These are phyloP conservation scores for Aspergillus pseudotamarii DNA, from an alignment of 2,329 filamentous ascomycete genomes.

Conservation along the genomic window DNA sequence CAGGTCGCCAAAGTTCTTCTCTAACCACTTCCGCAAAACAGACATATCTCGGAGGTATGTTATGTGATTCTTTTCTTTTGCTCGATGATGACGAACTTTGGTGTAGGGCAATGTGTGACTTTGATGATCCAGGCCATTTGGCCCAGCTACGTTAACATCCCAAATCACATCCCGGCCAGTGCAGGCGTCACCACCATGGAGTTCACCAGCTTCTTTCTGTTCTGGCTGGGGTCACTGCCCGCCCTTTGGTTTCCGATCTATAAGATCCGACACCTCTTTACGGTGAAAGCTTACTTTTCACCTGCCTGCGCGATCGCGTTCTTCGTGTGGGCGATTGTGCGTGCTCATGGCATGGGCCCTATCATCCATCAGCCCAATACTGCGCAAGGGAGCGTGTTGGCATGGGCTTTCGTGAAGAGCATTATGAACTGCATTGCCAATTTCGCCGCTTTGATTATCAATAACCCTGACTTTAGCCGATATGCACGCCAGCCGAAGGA, in stretches of 20 bases:
- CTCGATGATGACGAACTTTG: background rate
- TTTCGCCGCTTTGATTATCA: background rate
- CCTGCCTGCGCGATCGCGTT: background rate
- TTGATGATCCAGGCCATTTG: background rate
- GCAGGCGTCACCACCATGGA: background rate
- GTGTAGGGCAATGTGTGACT: background rate
- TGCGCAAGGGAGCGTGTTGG: background rate
- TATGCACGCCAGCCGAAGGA: background rate
- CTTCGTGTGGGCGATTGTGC: background rate
- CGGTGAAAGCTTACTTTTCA: background rate
- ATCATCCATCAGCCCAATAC: background rate
- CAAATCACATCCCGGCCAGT: background rate
- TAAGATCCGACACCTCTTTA: background rate
- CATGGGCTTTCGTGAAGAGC: background rate
- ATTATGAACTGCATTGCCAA: background rate
- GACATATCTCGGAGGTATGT: background rate
- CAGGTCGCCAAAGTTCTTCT: too few species aligned
- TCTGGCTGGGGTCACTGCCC: background rate
- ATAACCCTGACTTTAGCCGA: background rate
- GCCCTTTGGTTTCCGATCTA: background rate
- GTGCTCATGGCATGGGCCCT: background rate
- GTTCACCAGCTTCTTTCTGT: background rate
- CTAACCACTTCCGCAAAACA: background rate
- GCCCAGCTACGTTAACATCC: background rate
- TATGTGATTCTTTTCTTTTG: background rate